These are phyloP conservation scores for Leptographium wingfieldii DNA, from an alignment of 2,329 filamentous ascomycete species.

Conservation along the genomic window DNA sequence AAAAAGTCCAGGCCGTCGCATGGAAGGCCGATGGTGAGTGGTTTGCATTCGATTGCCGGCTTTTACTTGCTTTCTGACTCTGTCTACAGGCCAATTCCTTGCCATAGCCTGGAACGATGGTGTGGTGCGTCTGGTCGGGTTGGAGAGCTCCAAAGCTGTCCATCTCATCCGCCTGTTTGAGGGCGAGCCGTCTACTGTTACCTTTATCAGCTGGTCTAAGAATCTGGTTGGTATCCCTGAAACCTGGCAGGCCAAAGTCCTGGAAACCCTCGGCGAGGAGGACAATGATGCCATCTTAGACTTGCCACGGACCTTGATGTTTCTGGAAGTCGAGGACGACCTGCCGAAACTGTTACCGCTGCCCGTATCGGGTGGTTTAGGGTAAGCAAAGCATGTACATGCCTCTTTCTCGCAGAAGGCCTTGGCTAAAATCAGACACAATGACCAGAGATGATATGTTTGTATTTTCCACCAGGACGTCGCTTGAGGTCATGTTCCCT, in stretches of 20 bases:
- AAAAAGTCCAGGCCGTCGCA: constrained; percentile 34
- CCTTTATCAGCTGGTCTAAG: constrained; percentile 41
- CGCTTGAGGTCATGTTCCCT: constrained; percentile 58
- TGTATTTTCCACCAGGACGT: constrained; percentile 57
- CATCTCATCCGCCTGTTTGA: constrained; percentile 52
- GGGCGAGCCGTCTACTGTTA: constrained; percentile 28
- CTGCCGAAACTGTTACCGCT: constrained; percentile 65
- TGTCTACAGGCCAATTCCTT: constrained; percentile 51
- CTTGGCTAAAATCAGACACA: not conserved
- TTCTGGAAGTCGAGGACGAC: constrained; percentile 63
- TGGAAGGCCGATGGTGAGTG: constrained; percentile 58
- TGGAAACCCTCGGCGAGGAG: constrained; percentile 16
- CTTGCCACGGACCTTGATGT: constrained; percentile 59
- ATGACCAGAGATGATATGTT: constrained; percentile 36
- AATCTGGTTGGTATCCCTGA: constrained; percentile 25
- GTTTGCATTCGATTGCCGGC: constrained; percentile 5
- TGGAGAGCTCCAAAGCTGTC: constrained; percentile 70
- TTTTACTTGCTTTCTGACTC: not conserved
- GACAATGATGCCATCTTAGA: constrained; percentile 27
- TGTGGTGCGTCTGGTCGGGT: constrained; percentile 59
- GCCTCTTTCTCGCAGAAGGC: not conserved
- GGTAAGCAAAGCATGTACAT: constrained; percentile 30
- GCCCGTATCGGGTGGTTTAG: constrained; percentile 48
- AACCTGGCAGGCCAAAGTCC: constrained; percentile 19
- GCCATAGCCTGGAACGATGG: constrained; percentile 79